These are phyloP conservation scores for Microcos paniculata DNA, from an alignment of 345 rosid genomes.

Conservation along the genomic window DNA sequence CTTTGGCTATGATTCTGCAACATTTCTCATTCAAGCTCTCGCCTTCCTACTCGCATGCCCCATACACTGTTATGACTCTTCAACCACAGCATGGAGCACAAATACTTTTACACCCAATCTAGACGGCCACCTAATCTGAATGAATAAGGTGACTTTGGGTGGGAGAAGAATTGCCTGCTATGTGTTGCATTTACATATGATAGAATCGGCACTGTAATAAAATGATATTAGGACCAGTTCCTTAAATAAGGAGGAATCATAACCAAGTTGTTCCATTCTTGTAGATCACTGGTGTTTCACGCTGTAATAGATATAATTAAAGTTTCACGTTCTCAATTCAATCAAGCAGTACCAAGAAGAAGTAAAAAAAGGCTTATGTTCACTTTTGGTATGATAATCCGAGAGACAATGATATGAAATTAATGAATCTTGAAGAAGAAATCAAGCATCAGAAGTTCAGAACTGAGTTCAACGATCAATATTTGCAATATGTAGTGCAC, in stretches of 20 bases:
- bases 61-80: conserved; percentile 40
- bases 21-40: conserved; percentile 43
- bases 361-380: not conserved
- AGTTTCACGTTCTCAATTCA: not conserved
- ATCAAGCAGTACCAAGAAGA: not conserved
- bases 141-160: not conserved
- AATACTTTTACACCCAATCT: conserved; percentile 33
- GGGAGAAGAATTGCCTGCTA: not conserved
- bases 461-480: too few species aligned
- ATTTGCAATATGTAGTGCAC: too few species aligned
- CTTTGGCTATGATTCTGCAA: conserved; percentile 50
- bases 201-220: not conserved
- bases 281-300: not conserved
- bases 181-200: not conserved
- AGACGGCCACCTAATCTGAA: not conserved
- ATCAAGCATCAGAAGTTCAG: too few species aligned
- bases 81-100: conserved; percentile 59
- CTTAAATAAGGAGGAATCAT: not conserved
- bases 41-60: conserved; percentile 54
- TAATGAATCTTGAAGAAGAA: not conserved
- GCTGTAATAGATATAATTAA: not conserved
- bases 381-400: not conserved
- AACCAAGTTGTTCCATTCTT: not conserved
- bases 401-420: not conserved
- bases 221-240: not conserved